Percentiles rank a stretch among this genome's conserved stretches.
Evolutionary conservation across 805 yeast genomes (phyloP).

Genomic region (Priceomyces fermenticarens): DNA sequence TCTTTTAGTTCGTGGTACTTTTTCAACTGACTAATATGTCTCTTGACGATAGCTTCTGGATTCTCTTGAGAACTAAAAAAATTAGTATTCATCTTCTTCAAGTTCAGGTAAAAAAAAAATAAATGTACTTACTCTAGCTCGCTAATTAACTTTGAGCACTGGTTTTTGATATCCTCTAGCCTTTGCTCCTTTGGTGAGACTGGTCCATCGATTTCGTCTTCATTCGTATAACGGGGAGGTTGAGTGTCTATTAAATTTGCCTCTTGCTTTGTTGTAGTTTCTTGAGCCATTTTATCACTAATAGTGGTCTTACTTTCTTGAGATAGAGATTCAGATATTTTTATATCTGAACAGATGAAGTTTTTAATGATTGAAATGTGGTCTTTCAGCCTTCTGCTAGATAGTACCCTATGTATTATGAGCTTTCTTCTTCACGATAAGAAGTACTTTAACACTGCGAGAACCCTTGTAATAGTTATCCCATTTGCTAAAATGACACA

Average conservation of each 20-base stretch:
- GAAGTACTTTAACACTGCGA: too few relatives aligned
- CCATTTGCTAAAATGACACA: too few relatives aligned
- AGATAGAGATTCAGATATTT: slow-evolving; percentile 1
- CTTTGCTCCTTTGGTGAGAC: slow-evolving; percentile 15
- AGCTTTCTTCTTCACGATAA: too few relatives aligned
- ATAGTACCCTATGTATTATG: too few relatives aligned
- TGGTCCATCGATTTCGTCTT: slow-evolving; percentile 7
- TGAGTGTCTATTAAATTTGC: background rate
- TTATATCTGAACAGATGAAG: background rate
- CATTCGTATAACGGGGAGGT: background rate
- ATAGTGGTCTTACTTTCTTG: background rate
- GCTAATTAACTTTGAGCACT: slow-evolving; percentile 28
- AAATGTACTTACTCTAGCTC: slow-evolving; percentile 23
- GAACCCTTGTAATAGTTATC: too few relatives aligned
- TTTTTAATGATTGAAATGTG: too few relatives aligned
- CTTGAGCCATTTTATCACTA: background rate
- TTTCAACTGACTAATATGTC: slow-evolving; percentile 52
- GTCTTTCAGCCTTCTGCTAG: too few relatives aligned
- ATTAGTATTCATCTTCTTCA: slow-evolving; percentile 6
- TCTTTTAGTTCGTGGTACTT: slow-evolving; percentile 64
- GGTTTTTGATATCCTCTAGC: slow-evolving; percentile 30
- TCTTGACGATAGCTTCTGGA: slow-evolving; percentile 45
- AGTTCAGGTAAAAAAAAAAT: background rate
- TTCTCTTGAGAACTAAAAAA: slow-evolving; percentile 20
- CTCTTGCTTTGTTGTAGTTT: slow-evolving; percentile 26